phyloP scores from a whole-genome alignment of 306 rosid genomes.

The Sphenostylis stenocarpa region DNA sequence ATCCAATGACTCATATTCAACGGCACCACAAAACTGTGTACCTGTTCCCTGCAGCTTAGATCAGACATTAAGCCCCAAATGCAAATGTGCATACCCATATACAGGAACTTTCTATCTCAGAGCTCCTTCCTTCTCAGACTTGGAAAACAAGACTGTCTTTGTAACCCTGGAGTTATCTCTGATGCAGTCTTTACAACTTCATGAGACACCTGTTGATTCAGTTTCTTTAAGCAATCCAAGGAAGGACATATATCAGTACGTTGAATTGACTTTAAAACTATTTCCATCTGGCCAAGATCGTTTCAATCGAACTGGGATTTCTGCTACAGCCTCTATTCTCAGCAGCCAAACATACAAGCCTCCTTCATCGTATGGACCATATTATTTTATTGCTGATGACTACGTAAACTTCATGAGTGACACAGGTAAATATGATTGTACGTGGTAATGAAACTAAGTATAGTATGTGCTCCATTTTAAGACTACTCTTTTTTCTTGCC shows the following conservation, averaged over 20 bases:
- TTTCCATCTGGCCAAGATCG: constrained; percentile 49
- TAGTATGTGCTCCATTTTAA: constrained; percentile 10
- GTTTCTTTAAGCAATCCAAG: constrained; percentile 44
- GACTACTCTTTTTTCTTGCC: background rate
- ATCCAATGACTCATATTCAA: constrained; percentile 28
- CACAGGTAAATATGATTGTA: constrained; percentile 39
- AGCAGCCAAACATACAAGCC: constrained; percentile 56
- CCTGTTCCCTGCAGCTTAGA: constrained; percentile 36
- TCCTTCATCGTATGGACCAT: constrained; percentile 55
- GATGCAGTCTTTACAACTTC: background rate
- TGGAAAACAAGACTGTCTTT: constrained; percentile 36
- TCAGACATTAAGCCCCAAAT: constrained; percentile 60
- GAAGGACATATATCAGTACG: constrained; percentile 31
- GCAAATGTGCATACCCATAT: constrained; percentile 71
- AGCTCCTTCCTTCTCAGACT: constrained; percentile 61
- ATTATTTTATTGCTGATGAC: constrained; percentile 18
- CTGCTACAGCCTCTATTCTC: constrained; percentile 43
- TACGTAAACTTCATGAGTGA: constrained; percentile 7
- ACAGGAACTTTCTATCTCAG: constrained; percentile 55
- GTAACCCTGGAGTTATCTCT: constrained; percentile 32
- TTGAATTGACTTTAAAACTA: constrained; percentile 40
- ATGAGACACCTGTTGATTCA: constrained; percentile 46
- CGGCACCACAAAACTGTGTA: constrained; percentile 41
- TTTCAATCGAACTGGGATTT: constrained; percentile 51
- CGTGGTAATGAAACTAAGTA: constrained; percentile 3